Evolutionary conservation across 164 flowering plant genomes (phyloP).

Genomic region (Annona squamosa): DNA sequence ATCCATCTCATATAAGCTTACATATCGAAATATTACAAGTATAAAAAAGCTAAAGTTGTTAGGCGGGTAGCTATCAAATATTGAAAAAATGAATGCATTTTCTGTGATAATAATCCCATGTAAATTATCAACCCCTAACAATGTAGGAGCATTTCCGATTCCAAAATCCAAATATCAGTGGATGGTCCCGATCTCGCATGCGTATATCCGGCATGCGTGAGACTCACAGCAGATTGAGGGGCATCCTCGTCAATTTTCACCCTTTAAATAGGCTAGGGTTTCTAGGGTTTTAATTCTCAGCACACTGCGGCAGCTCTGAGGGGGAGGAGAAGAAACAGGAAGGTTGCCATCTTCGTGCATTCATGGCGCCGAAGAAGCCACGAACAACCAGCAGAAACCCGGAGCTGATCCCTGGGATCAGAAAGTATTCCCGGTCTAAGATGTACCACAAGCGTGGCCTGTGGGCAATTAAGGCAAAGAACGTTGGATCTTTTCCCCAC

Average conservation of each 20-base stretch:
- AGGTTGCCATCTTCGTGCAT: neutral
- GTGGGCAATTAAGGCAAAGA: slow-evolving; percentile 91
- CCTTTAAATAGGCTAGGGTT: neutral
- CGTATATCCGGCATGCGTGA: neutral
- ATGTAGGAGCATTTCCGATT: too few relatives aligned
- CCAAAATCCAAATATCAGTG: neutral
- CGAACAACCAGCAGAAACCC: slow-evolving; percentile 38
- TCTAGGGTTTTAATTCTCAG: neutral
- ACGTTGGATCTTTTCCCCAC: slow-evolving; percentile 75
- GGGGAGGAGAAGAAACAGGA: neutral
- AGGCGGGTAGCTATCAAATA: too few relatives aligned
- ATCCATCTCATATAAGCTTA: too few relatives aligned
- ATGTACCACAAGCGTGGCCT: slow-evolving; percentile 92
- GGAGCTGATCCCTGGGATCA: slow-evolving; percentile 63
- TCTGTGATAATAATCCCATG: too few relatives aligned
- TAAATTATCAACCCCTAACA: too few relatives aligned
- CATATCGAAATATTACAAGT: too few relatives aligned
- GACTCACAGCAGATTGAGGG: neutral
- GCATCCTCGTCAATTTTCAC: neutral
- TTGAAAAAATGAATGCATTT: too few relatives aligned
- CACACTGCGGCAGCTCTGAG: neutral
- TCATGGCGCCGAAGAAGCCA: slow-evolving; percentile 47
- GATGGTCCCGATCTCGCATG: neutral
- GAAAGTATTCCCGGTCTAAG: slow-evolving; percentile 56
- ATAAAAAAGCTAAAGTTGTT: too few relatives aligned